These are phyloP conservation scores for Claviceps sp. DNA, from an alignment of 2,329 filamentous ascomycete species.

Conservation along the genomic window DNA sequence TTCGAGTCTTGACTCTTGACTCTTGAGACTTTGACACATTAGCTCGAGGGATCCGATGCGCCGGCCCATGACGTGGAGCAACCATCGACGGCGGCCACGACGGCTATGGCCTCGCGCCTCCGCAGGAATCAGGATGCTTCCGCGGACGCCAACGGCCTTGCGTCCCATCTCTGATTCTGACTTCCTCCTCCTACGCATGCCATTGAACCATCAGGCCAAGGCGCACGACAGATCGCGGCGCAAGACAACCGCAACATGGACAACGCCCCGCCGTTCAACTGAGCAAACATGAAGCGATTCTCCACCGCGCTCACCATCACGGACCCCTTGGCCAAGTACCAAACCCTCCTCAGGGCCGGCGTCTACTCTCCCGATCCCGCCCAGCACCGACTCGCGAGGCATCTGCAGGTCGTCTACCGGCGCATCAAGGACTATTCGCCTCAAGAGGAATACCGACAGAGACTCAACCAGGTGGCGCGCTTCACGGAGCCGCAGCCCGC, in stretches of 20 bases:
- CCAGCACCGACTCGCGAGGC: slow-evolving; percentile 59
- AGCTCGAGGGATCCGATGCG: background rate
- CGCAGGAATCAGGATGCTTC: too few relatives aligned
- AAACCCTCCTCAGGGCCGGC: slow-evolving; percentile 53
- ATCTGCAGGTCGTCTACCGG: slow-evolving; percentile 64
- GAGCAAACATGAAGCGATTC: slow-evolving; percentile 19
- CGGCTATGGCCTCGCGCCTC: too few relatives aligned
- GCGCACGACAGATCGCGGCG: background rate
- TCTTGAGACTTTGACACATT: too few relatives aligned
- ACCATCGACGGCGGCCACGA: background rate
- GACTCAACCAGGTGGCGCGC: slow-evolving; percentile 46
- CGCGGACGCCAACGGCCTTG: too few relatives aligned
- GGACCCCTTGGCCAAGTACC: slow-evolving; percentile 66
- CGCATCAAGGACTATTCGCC: slow-evolving; percentile 69
- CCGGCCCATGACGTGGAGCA: background rate
- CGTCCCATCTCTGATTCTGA: too few relatives aligned
- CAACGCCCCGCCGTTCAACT: background rate
- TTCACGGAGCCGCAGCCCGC: slow-evolving; percentile 22
- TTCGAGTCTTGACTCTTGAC: too few relatives aligned
- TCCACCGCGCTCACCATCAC: slow-evolving; percentile 45
- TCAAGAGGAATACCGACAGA: slow-evolving; percentile 51
- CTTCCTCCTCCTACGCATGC: too few relatives aligned
- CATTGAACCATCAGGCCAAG: background rate
- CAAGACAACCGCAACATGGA: background rate
- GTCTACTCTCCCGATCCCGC: slow-evolving; percentile 55